A percentile compares a stretch with the other conserved stretches of the same genome.
Evolutionary conservation across 2,329 filamentous ascomycete genomes (phyloP).

Genomic region (Cladosporium sphaerospermum): DNA sequence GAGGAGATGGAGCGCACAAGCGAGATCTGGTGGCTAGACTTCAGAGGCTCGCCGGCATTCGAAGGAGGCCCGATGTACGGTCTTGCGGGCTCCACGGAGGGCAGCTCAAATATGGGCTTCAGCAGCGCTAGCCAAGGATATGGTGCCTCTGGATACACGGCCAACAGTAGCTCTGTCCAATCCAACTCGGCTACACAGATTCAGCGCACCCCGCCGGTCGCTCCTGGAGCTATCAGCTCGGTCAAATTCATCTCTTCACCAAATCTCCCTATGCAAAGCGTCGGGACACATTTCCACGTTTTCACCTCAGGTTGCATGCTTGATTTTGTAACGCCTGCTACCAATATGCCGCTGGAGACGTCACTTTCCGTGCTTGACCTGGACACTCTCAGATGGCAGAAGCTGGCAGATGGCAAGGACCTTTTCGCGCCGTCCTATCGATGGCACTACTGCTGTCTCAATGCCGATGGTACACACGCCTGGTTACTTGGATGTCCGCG

Average conservation of each 20-base stretch:
- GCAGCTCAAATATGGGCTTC: neutral
- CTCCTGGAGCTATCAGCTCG: conserved; percentile 82
- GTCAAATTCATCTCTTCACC: conserved; percentile 84
- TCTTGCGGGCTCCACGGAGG: conserved; percentile 22
- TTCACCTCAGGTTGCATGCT: conserved; percentile 89
- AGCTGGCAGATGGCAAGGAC: conserved; percentile 86
- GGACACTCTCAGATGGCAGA: conserved; percentile 84
- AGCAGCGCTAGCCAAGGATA: neutral
- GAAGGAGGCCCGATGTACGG: conserved; percentile 30
- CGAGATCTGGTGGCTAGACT: conserved; percentile 94
- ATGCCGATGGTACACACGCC: conserved; percentile 89
- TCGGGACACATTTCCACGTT: conserved; percentile 90
- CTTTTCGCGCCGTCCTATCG: conserved; percentile 87
- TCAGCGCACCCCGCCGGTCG: conserved; percentile 46
- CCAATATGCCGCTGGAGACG: conserved; percentile 81
- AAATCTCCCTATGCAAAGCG: conserved; percentile 79
- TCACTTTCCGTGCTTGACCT: conserved; percentile 86
- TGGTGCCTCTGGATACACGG: conserved; percentile 57
- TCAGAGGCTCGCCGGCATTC: conserved; percentile 84
- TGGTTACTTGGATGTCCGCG: conserved; percentile 93
- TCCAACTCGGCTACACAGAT: conserved; percentile 42
- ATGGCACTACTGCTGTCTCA: conserved; percentile 98
- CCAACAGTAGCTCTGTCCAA: conserved; percentile 60
- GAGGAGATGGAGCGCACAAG: conserved; percentile 96
- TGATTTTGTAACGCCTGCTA: conserved; percentile 88